A percentile compares a stretch with the other conserved stretches of the same genome.
These are phyloP conservation scores for Fragaria vesca DNA, from an alignment of 306 rosid genomes.

Conservation along the genomic window DNA sequence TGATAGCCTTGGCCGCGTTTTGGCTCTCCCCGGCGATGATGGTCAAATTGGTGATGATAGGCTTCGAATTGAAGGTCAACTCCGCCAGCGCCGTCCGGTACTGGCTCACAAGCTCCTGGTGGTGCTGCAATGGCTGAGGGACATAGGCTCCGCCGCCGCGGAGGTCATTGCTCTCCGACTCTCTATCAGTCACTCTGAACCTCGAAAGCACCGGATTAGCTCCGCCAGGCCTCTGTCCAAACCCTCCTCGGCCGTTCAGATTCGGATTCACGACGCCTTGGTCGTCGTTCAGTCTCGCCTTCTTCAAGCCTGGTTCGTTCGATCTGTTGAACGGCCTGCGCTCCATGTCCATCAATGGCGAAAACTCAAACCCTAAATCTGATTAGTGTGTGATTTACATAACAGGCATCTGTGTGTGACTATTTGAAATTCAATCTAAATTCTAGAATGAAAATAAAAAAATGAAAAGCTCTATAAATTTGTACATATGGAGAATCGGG, in stretches of 20 bases:
- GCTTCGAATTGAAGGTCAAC: constrained; percentile 87
- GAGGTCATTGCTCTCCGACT: constrained; percentile 44
- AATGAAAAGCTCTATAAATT: neutral
- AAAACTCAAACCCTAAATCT: constrained; percentile 51
- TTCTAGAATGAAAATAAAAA: neutral
- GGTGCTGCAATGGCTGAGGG: constrained; percentile 62
- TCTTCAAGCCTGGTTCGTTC: constrained; percentile 75
- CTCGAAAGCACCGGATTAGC: constrained; percentile 40
- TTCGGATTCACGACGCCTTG: constrained; percentile 36
- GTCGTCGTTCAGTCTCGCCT: constrained; percentile 68
- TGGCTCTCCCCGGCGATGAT: constrained; percentile 82
- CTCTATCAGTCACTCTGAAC: constrained; percentile 53
- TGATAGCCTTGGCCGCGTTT: constrained; percentile 61
- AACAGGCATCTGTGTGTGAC: neutral
- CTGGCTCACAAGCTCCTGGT: constrained; percentile 76
- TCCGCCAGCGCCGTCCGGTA: constrained; percentile 76
- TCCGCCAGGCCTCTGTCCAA: constrained; percentile 56
- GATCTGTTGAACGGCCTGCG: constrained; percentile 87
- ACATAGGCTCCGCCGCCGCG: constrained; percentile 70
- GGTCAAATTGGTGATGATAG: constrained; percentile 85
- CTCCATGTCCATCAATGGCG: constrained; percentile 63
- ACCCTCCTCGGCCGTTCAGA: constrained; percentile 53
- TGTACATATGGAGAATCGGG: constrained; percentile 11
- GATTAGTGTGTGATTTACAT: constrained; percentile 20
- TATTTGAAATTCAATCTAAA: neutral